Evolutionary conservation across 2,329 filamentous ascomycete species (phyloP).

Genomic region (Aspergillus sp.): DNA sequence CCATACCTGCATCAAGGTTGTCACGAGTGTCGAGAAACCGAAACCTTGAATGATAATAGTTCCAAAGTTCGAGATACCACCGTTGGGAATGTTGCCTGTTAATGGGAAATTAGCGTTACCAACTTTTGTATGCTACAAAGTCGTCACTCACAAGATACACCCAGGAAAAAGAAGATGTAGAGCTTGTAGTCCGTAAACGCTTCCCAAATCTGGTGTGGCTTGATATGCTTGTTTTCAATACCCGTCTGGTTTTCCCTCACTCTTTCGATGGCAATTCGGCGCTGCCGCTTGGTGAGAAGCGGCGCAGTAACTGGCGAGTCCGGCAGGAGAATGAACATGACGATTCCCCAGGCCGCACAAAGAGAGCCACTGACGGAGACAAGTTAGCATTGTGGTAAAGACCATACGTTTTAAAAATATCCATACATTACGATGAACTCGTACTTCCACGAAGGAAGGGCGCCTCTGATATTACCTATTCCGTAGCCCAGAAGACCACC

Average conservation of each 20-base stretch:
- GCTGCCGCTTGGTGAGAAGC: conserved; percentile 54
- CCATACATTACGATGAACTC: conserved; percentile 65
- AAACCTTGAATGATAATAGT: conserved; percentile 61
- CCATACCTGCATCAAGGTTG: conserved; percentile 53
- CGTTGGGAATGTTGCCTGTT: conserved; percentile 55
- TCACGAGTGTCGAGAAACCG: conserved; percentile 57
- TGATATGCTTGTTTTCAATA: conserved; percentile 58
- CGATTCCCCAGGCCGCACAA: conserved; percentile 61
- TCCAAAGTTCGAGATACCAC: conserved; percentile 61
- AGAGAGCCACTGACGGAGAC: conserved; percentile 45
- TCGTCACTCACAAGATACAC: conserved; percentile 42
- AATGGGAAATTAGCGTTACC: background rate
- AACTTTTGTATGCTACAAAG: background rate
- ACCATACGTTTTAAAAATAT: too few species aligned
- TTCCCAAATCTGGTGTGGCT: conserved; percentile 58
- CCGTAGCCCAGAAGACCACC: conserved; percentile 61
- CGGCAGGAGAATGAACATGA: conserved; percentile 59
- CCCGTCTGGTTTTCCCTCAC: conserved; percentile 61
- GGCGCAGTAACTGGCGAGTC: conserved; percentile 59
- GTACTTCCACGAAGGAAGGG: conserved; percentile 64
- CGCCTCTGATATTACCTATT: conserved; percentile 61
- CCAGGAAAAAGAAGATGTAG: conserved; percentile 59
- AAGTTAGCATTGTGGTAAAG: conserved; percentile 3
- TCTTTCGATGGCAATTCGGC: conserved; percentile 57
- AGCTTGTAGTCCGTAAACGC: conserved; percentile 61